phyloP scores from a whole-genome alignment of 2,329 filamentous ascomycete genomes.

The Colletotrichum lindemuthianum region DNA sequence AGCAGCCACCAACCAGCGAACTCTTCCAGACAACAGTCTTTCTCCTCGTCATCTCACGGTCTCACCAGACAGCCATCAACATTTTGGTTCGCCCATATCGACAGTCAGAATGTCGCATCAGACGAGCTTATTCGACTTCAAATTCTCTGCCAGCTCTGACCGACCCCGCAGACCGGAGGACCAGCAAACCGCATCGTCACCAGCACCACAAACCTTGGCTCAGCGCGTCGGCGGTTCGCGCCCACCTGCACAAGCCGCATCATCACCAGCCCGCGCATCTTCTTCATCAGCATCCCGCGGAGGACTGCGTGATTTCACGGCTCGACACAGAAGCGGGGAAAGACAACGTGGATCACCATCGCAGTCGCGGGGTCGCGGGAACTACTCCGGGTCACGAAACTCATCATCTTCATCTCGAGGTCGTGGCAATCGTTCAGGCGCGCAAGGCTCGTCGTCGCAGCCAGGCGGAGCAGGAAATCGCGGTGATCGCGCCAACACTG shows the following conservation, averaged over 20 bases:
- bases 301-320: no score
- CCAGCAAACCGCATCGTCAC: slow-evolving; percentile 30
- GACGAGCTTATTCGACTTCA: slow-evolving; percentile 13
- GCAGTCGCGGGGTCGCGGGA: no score
- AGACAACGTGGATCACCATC: no score
- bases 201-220: not conserved
- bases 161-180: slow-evolving; percentile 5
- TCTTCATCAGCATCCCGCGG: no score
- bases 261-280: no score
- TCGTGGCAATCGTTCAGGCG: not conserved
- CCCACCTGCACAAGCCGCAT: no score
- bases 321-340: no score
- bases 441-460: not conserved
- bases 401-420: not conserved
- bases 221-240: no score
- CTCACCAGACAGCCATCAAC: not conserved
- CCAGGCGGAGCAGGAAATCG: not conserved
- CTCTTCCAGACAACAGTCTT: not conserved
- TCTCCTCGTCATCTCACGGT: not conserved
- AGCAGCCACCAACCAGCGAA: no score
- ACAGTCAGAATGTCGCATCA: slow-evolving; percentile 10
- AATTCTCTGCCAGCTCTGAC: slow-evolving; percentile 1
- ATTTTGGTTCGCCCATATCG: not conserved
- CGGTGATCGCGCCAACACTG: slow-evolving; percentile 17
- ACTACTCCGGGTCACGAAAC: no score